Evolutionary conservation across 169 alveolate species (phyloP).

Genomic region (Cryptosporidium viatorum): DNA sequence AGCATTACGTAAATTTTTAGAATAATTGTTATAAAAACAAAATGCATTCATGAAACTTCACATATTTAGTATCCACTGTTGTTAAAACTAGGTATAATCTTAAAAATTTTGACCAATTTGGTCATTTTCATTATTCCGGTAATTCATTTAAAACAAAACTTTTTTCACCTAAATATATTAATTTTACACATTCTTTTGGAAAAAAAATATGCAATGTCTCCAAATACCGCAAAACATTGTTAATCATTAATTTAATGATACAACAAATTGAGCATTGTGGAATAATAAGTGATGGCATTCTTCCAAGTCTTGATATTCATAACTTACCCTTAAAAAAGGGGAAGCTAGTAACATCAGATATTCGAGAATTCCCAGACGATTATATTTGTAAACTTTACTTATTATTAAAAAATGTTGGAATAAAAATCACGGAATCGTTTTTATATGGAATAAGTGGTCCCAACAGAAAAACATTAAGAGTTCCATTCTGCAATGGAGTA

Average conservation of each 20-base stretch:
- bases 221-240: not conserved
- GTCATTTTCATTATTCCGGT: too few species aligned
- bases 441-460: constrained; percentile 69
- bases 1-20: too few species aligned
- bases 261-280: not conserved
- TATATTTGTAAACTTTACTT: constrained; percentile 17
- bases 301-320: not conserved
- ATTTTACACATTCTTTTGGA: too few species aligned
- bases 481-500: constrained; percentile 45
- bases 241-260: not conserved
- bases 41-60: not conserved
- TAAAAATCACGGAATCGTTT: constrained; percentile 65
- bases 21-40: too few species aligned
- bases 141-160: too few species aligned
- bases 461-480: constrained; percentile 12
- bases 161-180: not conserved
- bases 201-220: not conserved
- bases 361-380: constrained; percentile 35
- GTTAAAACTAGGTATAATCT: too few species aligned
- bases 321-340: constrained; percentile 16
- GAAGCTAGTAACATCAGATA: constrained; percentile 5
- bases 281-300: not conserved
- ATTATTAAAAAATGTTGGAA: constrained; percentile 19
- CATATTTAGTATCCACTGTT: not conserved
- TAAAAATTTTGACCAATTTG: not conserved